Percentiles rank a stretch among this genome's conserved stretches.
Evolutionary conservation across 2,329 filamentous ascomycete genomes (phyloP).

Genomic region (Metarhizium robertsii): DNA sequence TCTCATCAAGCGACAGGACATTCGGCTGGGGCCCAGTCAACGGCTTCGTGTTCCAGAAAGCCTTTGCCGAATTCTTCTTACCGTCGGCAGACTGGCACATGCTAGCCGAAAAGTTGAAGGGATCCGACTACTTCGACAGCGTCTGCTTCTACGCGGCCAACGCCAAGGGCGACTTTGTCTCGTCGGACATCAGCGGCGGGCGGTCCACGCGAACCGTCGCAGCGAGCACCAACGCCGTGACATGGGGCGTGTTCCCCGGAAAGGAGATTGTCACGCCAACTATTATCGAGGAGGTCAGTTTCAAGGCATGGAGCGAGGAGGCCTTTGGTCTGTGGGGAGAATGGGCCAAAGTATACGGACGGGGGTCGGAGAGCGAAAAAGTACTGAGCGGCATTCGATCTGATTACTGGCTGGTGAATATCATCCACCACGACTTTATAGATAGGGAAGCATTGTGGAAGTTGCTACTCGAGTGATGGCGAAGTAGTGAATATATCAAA

Average conservation of each 20-base stretch:
- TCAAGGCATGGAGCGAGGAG: slow-evolving; percentile 90
- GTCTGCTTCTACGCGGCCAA: slow-evolving; percentile 88
- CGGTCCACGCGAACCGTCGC: slow-evolving; percentile 23
- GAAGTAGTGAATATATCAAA: background rate
- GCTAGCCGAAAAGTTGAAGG: slow-evolving; percentile 54
- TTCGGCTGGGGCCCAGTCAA: slow-evolving; percentile 92
- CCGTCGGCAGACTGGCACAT: slow-evolving; percentile 60
- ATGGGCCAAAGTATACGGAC: slow-evolving; percentile 84
- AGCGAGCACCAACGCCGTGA: slow-evolving; percentile 79
- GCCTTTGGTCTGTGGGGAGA: slow-evolving; percentile 93
- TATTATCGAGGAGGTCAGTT: slow-evolving; percentile 92
- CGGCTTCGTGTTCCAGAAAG: slow-evolving; percentile 96
- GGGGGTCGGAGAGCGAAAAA: slow-evolving; percentile 59
- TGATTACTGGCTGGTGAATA: slow-evolving; percentile 82
- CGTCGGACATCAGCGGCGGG: slow-evolving; percentile 46
- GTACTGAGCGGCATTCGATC: slow-evolving; percentile 58
- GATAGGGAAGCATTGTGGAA: slow-evolving; percentile 65
- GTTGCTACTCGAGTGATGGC: slow-evolving; percentile 37
- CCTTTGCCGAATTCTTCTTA: slow-evolving; percentile 95
- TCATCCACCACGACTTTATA: slow-evolving; percentile 74
- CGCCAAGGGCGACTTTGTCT: slow-evolving; percentile 64
- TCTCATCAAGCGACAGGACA: slow-evolving; percentile 63
- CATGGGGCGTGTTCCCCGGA: slow-evolving; percentile 90
- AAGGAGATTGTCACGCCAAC: slow-evolving; percentile 96
- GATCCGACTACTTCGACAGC: slow-evolving; percentile 49